Evolutionary conservation across 2,329 filamentous ascomycete species (phyloP), one percentile per base, ranked within the genome.

Genomic region (Phyllosticta citriasiana): DNA sequence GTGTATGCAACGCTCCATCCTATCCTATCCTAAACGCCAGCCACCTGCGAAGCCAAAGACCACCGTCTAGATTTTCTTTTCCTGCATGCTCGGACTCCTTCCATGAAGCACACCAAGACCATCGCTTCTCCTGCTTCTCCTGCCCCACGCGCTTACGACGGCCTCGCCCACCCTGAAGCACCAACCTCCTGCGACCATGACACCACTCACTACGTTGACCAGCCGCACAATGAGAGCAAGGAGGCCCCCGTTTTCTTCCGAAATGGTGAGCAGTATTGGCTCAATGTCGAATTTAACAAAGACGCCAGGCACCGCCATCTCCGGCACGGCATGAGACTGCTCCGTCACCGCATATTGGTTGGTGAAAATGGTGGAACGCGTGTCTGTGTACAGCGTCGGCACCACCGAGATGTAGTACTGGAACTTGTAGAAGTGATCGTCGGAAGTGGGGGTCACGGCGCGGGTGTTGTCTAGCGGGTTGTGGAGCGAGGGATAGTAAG

Each of bases 231-330:
- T 64, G 67, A 99, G 84, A 25, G 82, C 80, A 65, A 96, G 76
- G 62, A 96, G 79, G 53, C 88, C 82, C 62, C 87, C 86, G 70
- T 91, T 85, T 69, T 86, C 85, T 77, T 97, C 93, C 64, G 88
- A 87, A 52, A 99, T 87, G 27, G 88, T 87, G 59, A 99, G 80
- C 73, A 94, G 78, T 68, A 99, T 92, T 1, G 94, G 94, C 79
- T 99, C 94, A 68, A 99, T 97, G 73, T 97, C 93, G 77, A 96
- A 99, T 78, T 97, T 99, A 82, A 99, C 89, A 73, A 97, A 99
- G 64, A 99, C 85, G 33, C 94, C 94, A 0, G 94, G 94, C 0
- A 97, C 84, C 62, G 79, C 77, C 64, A 71, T 85, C 69, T 95
- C 88, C 60, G 80, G 78, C 52, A 95, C 82, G 40, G 80, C 77